A percentile compares a stretch with the other conserved stretches of the same genome.
These are phyloP conservation scores for Nannizzia gypsea DNA, from an alignment of 2,329 filamentous ascomycete species.

Conservation along the genomic window DNA sequence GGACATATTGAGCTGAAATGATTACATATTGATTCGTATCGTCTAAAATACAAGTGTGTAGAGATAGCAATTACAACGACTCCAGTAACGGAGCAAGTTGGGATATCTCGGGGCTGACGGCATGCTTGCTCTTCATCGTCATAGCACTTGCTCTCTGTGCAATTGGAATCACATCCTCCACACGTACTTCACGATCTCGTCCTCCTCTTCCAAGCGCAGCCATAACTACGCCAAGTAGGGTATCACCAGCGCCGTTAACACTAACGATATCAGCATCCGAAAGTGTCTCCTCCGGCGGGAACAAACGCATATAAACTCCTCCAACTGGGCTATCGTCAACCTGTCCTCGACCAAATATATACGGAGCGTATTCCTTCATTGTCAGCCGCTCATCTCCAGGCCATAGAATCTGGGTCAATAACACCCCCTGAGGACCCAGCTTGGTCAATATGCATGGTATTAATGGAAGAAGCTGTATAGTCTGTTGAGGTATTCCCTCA, in stretches of 20 bases:
- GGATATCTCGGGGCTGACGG: slow-evolving; percentile 43
- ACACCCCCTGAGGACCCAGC: slow-evolving; percentile 61
- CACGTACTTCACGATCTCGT: slow-evolving; percentile 29
- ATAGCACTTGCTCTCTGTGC: slow-evolving; percentile 72
- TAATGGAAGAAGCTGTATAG: slow-evolving; percentile 74
- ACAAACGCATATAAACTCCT: slow-evolving; percentile 73
- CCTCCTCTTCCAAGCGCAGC: slow-evolving; percentile 56
- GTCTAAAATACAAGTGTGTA: not conserved
- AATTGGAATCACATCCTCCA: slow-evolving; percentile 57
- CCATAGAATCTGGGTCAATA: slow-evolving; percentile 60
- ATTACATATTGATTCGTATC: not conserved
- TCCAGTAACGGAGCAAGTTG: slow-evolving; percentile 12
- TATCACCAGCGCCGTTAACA: slow-evolving; percentile 91
- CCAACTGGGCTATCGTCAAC: slow-evolving; percentile 40
- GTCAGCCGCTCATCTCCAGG: slow-evolving; percentile 56
- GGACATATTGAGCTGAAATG: not conserved
- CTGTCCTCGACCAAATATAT: slow-evolving; percentile 56
- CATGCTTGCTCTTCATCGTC: slow-evolving; percentile 62
- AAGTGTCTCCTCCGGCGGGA: slow-evolving; percentile 55
- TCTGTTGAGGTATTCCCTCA: slow-evolving; percentile 69
- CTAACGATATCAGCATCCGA: slow-evolving; percentile 57
- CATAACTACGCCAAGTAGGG: slow-evolving; percentile 75
- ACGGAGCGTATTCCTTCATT: slow-evolving; percentile 51
- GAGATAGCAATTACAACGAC: not conserved
- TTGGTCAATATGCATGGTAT: slow-evolving; percentile 79